Base-by-base conservation (phyloP, 306 rosid species). In the Lathyrus oleraceus region DNA sequence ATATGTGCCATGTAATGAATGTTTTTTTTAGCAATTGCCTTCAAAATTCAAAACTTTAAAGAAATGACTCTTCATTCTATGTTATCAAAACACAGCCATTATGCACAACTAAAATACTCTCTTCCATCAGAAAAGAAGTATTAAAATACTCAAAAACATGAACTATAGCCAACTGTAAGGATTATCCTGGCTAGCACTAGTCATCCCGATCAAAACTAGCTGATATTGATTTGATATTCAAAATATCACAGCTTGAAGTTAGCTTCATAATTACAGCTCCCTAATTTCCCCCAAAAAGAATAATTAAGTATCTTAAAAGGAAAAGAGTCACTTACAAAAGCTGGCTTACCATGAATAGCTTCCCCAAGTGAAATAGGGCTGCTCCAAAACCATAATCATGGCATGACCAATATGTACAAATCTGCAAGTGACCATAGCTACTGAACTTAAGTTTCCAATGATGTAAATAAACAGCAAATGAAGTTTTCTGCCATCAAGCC, bases 361-460 rank as follows among this genome's bases (percentile, higher is more conserved):
- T 61, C 36, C 28, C 61, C 14, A 1, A 16, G 6, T 65, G 39
- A 23, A 8, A 44, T 15, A 45, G 51, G 54, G 39, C 39, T 32
- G 35, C 48, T 43, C 61, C 72, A 63, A 67, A 28, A 30, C 53
- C 40, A 53, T 51, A 51, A 53, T 15, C 48, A 40, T 11, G 32
- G 53, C 53, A 42, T 28, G 30, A 63, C 48, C 56, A 45, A 45
- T 51, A 49, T 48, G 71, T 52, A 53, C 49, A 51, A 68, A 70
- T 63, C 81, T 70, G 76, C 72, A 19, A 52, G 61, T 54, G 32
- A 63, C 32, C 71, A 76, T 61, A 40, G 21, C 67, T 72, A 62
- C 67, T 5, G 57, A 59, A 60, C 67, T 44, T 60, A 62, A 62
- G 63, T 42, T 19, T 53, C 67, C 47, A 52, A 52, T 20, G 56